phyloP scores from a whole-genome alignment of 2,329 filamentous ascomycete species.

The Fonsecaea monophora region DNA sequence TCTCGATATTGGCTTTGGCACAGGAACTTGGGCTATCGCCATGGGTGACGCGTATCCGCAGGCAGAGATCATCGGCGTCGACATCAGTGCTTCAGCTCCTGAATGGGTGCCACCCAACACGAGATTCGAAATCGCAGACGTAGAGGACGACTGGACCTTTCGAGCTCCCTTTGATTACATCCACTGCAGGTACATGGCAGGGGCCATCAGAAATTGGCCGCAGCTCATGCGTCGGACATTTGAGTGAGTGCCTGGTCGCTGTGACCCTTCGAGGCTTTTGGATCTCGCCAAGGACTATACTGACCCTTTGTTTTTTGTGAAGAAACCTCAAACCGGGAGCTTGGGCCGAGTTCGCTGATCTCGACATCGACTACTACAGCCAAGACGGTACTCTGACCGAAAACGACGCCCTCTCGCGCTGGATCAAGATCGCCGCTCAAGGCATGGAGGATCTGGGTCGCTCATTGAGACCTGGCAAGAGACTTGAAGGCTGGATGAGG shows the following conservation, averaged over 20 bases:
- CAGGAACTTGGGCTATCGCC: conserved; percentile 49
- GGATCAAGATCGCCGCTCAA: conserved; percentile 39
- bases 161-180: conserved; percentile 65
- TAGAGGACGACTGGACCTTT: conserved; percentile 64
- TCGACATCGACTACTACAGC: conserved; percentile 43
- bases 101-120: conserved; percentile 59
- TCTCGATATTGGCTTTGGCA: conserved; percentile 46
- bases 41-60: conserved; percentile 45
- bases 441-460: conserved; percentile 39
- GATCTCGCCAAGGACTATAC: not conserved
- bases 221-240: conserved; percentile 49
- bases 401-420: conserved; percentile 36
- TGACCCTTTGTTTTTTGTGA: not conserved
- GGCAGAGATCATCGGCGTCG: conserved; percentile 35
- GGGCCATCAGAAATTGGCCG: conserved; percentile 64
- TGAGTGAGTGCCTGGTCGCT: not conserved
- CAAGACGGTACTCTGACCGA: conserved; percentile 41
- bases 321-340: conserved; percentile 48
- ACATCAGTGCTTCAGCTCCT: conserved; percentile 37
- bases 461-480: conserved; percentile 51
- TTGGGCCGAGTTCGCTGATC: conserved; percentile 50
- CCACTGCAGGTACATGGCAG: conserved; percentile 64
- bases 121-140: conserved; percentile 63
- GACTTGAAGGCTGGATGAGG: conserved; percentile 38
- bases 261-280: not conserved